These are phyloP conservation scores for Dictyostelium purpureum DNA, from an alignment of 78 protist species.

Conservation along the genomic window DNA sequence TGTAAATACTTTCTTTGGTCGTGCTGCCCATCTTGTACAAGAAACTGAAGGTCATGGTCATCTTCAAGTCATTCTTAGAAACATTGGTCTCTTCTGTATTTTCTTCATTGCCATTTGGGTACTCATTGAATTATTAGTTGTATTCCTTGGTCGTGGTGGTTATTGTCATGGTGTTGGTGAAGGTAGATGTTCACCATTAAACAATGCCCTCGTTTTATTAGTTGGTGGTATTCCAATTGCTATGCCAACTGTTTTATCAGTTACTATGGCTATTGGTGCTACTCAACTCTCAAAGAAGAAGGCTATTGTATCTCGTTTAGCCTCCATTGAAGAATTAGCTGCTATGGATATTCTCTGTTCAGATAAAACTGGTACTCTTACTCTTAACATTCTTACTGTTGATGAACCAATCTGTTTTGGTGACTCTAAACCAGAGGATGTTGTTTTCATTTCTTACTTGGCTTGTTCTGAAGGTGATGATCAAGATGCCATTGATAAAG, in stretches of 20 bases:
- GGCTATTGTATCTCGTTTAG: conserved; percentile 91
- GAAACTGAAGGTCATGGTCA: conserved; percentile 81
- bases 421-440: conserved; percentile 54
- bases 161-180: conserved; percentile 69
- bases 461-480: conserved; percentile 75
- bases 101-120: conserved; percentile 78
- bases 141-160: conserved; percentile 43
- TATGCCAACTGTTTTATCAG: conserved; percentile 91
- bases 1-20: conserved; percentile 90
- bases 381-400: conserved; percentile 93
- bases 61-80: conserved; percentile 79
- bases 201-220: conserved; percentile 80
- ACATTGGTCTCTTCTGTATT: conserved; percentile 85
- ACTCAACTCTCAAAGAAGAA: conserved; percentile 80
- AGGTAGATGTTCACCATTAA: conserved; percentile 61
- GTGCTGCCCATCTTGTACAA: conserved; percentile 86
- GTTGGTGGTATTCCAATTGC: conserved; percentile 92
- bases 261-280: conserved; percentile 93
- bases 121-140: conserved; percentile 71
- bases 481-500: conserved; percentile 87
- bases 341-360: conserved; percentile 85
- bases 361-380: conserved; percentile 98
- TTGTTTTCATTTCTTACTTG: conserved; percentile 56
- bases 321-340: conserved; percentile 92
- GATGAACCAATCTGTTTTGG: conserved; percentile 63